These are phyloP conservation scores for Rhodomyrtus psidioides DNA, from an alignment of 441 rosid species.

Conservation along the genomic window DNA sequence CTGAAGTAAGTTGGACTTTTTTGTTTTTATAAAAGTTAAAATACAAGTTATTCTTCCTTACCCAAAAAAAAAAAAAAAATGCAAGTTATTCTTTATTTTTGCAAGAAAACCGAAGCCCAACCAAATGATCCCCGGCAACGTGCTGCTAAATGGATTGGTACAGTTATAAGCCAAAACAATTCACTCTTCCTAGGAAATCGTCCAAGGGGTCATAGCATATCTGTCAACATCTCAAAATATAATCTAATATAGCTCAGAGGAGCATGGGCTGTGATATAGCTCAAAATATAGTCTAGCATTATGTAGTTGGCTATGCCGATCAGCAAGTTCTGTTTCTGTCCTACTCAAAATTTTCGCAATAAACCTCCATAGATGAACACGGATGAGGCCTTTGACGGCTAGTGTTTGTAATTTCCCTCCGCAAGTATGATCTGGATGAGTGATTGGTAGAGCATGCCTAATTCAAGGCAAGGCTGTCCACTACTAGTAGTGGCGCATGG, in stretches of 20 bases:
- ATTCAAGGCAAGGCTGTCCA: neutral
- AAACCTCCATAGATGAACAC: neutral
- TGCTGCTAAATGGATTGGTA: neutral
- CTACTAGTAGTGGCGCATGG: neutral
- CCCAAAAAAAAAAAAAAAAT: no score
- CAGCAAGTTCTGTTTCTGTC: neutral
- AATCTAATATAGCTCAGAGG: neutral
- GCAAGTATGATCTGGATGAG: neutral
- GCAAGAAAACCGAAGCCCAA: neutral
- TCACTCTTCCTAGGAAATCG: neutral
- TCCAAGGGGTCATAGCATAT: neutral
- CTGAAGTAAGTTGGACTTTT: neutral
- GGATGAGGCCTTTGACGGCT: neutral
- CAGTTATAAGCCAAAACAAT: neutral
- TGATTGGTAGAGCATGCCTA: neutral
- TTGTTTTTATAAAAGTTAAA: neutral
- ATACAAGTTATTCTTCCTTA: neutral
- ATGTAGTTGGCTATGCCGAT: neutral
- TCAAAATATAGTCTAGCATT: neutral
- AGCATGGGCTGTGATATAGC: neutral
- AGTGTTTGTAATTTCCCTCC: neutral
- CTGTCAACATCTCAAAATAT: neutral
- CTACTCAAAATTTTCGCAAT: neutral
- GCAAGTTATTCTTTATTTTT: neutral
- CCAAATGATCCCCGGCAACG: neutral